Base-by-base conservation (phyloP, 192 early-diverging fungal species). In the Linnemannia exigua region DNA sequence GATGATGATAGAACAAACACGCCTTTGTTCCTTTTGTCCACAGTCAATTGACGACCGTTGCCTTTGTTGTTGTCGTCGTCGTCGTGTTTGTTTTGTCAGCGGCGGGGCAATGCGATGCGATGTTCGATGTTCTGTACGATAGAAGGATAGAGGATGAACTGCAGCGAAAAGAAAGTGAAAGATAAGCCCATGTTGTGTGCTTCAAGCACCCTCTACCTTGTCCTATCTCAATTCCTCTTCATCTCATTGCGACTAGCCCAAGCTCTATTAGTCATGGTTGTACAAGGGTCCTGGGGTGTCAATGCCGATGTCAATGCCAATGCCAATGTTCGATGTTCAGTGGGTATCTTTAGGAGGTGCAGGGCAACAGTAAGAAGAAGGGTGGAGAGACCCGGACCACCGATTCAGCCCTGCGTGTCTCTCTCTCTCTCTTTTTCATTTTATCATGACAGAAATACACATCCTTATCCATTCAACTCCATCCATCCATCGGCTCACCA, bases 171-270 rank as follows among this genome's bases (percentile, higher is more conserved):
- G n/a, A n/a, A 16, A 63, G 0, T 63, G 58, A 63, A 31, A 31
- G 25, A 63, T 63, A 63, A 63, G 25, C 28, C 11, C 58, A 63
- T n/a, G 58, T 63, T 63, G 58, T 63, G 25, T 63, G 58, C 58
- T 31, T 63, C 28, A 0, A 63, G 58, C 28, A 44, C 3, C 41
- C 48, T 74, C 54, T 36, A 48, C 17, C n/a, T 52, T 52, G 33
- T 33, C 28, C 54, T 36, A 48, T 35, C n/a, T 16, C 48, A 28
- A 33, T 35, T 58, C 28, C 52, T 58, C 16, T 52, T 7, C 72
- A 19, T 58, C 20, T 58, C 33, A 28, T 72, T 14, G 15, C 41
- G 9, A 44, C 41, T 44, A 44, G 41, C 41, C 41, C 41, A 44
- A n/a, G 25, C 35, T 5, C 67, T 35, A 5, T 33, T 69, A 35